Evolutionary conservation across 495 filamentous ascomycete species (phyloP).

Genomic region (Penicillium silybi): DNA sequence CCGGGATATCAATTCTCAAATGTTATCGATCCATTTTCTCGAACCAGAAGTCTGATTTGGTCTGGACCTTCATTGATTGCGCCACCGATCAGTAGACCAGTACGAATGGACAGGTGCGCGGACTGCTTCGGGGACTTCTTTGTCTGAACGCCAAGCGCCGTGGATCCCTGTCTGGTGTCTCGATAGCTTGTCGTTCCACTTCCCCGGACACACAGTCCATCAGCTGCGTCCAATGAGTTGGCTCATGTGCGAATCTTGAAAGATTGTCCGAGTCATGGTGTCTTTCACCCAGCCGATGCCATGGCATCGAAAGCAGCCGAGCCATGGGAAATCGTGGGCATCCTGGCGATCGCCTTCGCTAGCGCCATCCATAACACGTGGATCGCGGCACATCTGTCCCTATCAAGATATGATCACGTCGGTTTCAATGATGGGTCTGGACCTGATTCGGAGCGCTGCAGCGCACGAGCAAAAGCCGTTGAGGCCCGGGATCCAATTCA

Average conservation of each 20-base stretch:
- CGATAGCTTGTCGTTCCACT: slow-evolving; percentile 5
- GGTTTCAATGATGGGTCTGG: background rate
- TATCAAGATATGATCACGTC: background rate
- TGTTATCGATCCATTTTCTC: background rate
- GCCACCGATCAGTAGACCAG: background rate
- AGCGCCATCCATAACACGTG: background rate
- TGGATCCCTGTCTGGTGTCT: slow-evolving; percentile 11
- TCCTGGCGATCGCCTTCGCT: background rate
- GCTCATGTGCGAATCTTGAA: background rate
- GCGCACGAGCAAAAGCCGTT: background rate
- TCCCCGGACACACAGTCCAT: background rate
- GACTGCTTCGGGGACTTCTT: slow-evolving; percentile 1
- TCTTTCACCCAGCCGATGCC: background rate
- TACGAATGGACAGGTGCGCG: background rate
- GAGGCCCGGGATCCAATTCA: background rate
- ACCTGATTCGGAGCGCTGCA: background rate
- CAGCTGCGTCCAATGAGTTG: background rate
- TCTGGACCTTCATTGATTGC: background rate
- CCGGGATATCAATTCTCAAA: background rate
- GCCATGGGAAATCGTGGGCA: background rate
- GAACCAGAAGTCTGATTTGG: background rate
- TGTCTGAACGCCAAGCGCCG: background rate
- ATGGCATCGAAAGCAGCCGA: background rate
- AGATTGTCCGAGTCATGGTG: background rate
- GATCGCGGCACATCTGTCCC: background rate